These are phyloP conservation scores for Chimonanthus salicifolius DNA, from an alignment of 164 flowering plant genomes.

Conservation along the genomic window DNA sequence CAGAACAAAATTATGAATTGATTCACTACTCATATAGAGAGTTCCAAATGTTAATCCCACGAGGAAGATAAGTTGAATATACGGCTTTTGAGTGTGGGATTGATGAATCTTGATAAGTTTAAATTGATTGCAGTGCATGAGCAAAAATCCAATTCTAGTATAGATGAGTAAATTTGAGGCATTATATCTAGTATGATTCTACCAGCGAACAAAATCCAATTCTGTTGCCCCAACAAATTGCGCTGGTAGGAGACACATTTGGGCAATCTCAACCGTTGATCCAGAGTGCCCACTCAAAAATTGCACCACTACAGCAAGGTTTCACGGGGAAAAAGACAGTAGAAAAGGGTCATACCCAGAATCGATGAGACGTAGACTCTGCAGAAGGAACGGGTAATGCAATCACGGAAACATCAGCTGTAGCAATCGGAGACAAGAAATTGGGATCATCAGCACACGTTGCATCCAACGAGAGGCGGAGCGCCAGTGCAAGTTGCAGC, in stretches of 20 bases:
- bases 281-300: neutral
- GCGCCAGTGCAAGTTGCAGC: conserved; percentile 82
- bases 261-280: neutral
- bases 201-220: neutral
- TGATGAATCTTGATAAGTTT: too few relatives aligned
- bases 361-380: conserved; percentile 80
- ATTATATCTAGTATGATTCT: neutral
- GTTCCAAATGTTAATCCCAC: too few relatives aligned
- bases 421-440: conserved; percentile 60
- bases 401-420: conserved; percentile 45
- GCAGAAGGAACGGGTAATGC: conserved; percentile 35
- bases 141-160: neutral
- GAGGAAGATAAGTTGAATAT: neutral
- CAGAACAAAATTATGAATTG: too few relatives aligned
- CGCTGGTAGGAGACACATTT: neutral
- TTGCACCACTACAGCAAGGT: neutral
- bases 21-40: neutral
- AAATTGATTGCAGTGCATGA: neutral
- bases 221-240: neutral
- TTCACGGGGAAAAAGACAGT: too few relatives aligned
- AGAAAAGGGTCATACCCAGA: conserved; percentile 55
- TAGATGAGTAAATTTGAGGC: neutral
- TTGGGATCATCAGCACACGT: conserved; percentile 90
- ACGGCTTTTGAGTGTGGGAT: neutral
- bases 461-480: conserved; percentile 83